These are phyloP conservation scores for Entomortierella lignicola DNA, from an alignment of 192 early-diverging fungal species.

Conservation along the genomic window DNA sequence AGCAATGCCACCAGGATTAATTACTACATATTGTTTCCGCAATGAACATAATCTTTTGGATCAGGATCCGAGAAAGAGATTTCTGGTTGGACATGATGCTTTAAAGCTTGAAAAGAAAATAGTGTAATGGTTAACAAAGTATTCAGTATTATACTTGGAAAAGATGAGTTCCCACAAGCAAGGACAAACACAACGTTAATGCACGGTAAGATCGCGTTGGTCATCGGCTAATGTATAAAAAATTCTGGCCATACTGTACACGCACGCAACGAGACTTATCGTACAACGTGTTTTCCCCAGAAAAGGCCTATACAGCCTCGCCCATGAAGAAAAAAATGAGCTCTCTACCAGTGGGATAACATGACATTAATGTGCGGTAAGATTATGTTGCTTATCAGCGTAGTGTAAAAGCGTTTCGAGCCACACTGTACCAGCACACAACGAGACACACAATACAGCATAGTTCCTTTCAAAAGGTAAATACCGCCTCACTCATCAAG, in stretches of 20 bases:
- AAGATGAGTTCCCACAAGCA: slow-evolving; percentile 1
- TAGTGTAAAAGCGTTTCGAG: too few species aligned
- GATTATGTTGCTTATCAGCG: neutral
- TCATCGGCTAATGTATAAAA: slow-evolving; percentile 1
- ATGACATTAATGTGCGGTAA: slow-evolving; percentile 5
- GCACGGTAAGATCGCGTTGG: slow-evolving; percentile 1
- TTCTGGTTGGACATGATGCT: neutral
- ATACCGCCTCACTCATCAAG: too few species aligned
- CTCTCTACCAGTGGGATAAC: neutral
- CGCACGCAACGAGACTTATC: slow-evolving; percentile 7
- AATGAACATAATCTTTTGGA: slow-evolving; percentile 1
- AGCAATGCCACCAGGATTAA: neutral
- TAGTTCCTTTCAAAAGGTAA: too few species aligned
- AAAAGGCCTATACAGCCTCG: slow-evolving; percentile 8
- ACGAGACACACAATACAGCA: too few species aligned
- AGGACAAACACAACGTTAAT: neutral
- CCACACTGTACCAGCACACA: too few species aligned
- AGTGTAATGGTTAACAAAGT: slow-evolving; percentile 5
- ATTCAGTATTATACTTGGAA: neutral
- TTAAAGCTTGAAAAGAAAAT: neutral
- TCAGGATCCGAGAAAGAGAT: neutral
- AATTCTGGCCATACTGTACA: neutral
- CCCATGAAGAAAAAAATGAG: neutral
- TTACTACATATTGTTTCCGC: neutral
- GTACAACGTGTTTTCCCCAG: slow-evolving; percentile 1